Evolutionary conservation across 805 yeast genomes (phyloP).

Genomic region (Myxozyma neglecta): DNA sequence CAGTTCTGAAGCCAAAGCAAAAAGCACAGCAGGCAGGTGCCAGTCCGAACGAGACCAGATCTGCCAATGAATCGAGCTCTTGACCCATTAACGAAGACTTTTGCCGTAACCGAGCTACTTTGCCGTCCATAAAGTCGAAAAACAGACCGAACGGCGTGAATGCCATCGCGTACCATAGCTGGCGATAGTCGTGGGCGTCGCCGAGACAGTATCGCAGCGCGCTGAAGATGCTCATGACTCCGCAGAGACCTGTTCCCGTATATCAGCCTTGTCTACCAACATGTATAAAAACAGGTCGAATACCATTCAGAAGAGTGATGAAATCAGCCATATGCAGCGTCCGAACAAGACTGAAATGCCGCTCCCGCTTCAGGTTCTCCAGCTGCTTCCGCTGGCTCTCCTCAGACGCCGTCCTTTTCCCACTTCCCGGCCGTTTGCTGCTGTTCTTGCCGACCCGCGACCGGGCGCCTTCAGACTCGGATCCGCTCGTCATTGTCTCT

Average conservation of each 20-base stretch:
- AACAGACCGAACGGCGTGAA: constrained; percentile 88
- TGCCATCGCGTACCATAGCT: constrained; percentile 79
- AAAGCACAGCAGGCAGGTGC: constrained; percentile 94
- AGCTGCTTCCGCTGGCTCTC: constrained; percentile 61
- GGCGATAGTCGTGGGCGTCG: constrained; percentile 57
- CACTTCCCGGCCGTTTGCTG: neutral
- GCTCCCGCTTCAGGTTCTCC: constrained; percentile 74
- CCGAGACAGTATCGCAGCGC: constrained; percentile 76
- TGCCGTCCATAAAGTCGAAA: constrained; percentile 95
- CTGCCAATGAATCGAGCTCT: constrained; percentile 95
- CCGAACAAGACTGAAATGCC: constrained; percentile 79
- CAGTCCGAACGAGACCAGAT: constrained; percentile 84
- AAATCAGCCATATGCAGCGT: constrained; percentile 93
- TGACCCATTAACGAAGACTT: constrained; percentile 94
- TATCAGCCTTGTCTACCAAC: neutral
- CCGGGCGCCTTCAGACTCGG: no score
- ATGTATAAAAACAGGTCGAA: neutral
- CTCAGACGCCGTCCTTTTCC: constrained; percentile 15
- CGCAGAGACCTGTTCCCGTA: constrained; percentile 59
- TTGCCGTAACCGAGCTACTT: constrained; percentile 92
- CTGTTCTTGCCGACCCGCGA: no score
- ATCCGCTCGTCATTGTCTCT: no score
- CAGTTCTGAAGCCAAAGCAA: constrained; percentile 83
- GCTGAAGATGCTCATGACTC: constrained; percentile 85
- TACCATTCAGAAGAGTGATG: constrained; percentile 83